Conservation (phyloP, 2,329 filamentous ascomycete genomes). For the Cercospora berteroae region DNA sequence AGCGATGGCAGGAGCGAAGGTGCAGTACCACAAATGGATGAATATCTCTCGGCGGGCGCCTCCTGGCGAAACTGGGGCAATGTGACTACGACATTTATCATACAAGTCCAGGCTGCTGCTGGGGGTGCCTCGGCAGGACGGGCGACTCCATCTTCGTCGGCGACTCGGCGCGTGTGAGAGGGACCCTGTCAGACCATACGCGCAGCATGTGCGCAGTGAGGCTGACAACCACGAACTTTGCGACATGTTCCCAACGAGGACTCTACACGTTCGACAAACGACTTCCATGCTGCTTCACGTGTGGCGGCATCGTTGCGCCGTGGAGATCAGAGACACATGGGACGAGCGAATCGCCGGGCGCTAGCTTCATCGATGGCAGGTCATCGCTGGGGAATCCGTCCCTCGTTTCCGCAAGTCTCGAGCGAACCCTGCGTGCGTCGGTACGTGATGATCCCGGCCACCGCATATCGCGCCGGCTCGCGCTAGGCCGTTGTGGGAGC, state of each 20-base stretch:
- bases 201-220: background rate
- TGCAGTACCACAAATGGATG: background rate
- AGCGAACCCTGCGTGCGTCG: background rate
- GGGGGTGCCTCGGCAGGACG: background rate
- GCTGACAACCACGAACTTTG: background rate
- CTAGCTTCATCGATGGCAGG: background rate
- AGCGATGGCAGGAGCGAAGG: background rate
- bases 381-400: background rate
- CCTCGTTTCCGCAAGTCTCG: conserved; percentile 6
- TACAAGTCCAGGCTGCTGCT: background rate
- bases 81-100: background rate
- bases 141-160: background rate
- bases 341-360: background rate
- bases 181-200: background rate
- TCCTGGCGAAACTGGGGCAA: too few relatives aligned
- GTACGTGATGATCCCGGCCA: background rate
- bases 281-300: background rate
- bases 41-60: too few relatives aligned
- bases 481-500: background rate
- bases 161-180: background rate
- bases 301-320: background rate
- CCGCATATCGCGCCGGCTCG: background rate
- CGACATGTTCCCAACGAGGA: background rate
- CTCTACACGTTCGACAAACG: background rate
- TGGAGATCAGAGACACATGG: background rate